Base-by-base conservation (phyloP, 305 asterid genomes). In the Nicotiana rustica region DNA sequence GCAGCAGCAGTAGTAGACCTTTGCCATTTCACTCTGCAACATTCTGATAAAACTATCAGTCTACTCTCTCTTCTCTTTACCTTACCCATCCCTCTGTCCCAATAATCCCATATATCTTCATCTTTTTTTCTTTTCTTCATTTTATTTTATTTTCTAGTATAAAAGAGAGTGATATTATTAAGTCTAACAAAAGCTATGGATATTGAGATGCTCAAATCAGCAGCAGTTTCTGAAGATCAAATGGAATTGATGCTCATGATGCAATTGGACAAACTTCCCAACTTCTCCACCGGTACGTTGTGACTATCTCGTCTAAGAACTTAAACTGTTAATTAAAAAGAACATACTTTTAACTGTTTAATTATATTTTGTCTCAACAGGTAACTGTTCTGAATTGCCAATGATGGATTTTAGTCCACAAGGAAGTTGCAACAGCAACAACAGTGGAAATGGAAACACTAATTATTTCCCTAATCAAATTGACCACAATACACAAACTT, bases 11-110 rank as follows among this genome's bases (percentile, higher is more conserved):
- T 2, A 65, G 56, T 29, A 67, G 17, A 61, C 14, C 67, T 61
- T 61, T 75, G 59, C 65, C 65, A 75, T 49, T 73, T 49, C 82
- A 61, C 91, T 6, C 47, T 91, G 85, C 91, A 84, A 75, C 78
- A 62, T 88, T 92, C 95, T 89, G 93, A 91, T 89, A 90, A 78
- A 95, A 92, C 95, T 89, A 93, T 77, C 90, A 93, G 88, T 95
- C 90, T 81, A 33, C 87, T 69, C 88, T 2, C 89, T 79, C 92
- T 85, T 86, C 87, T 57, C 88, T 84, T 82, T 18, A 57, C 82
- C 89, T 91, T 84, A 55, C 97, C 95, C 97, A 90, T 91, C 83
- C 93, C 93, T 88, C 89, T 90, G 85, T 59, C 56, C 83, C 85
- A 81, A 76, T 82, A 79, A 68, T 70, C 76, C 88, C 79, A 56